Conservation (phyloP, 495 filamentous ascomycete genomes). For the Chaetomium fimeti region DNA sequence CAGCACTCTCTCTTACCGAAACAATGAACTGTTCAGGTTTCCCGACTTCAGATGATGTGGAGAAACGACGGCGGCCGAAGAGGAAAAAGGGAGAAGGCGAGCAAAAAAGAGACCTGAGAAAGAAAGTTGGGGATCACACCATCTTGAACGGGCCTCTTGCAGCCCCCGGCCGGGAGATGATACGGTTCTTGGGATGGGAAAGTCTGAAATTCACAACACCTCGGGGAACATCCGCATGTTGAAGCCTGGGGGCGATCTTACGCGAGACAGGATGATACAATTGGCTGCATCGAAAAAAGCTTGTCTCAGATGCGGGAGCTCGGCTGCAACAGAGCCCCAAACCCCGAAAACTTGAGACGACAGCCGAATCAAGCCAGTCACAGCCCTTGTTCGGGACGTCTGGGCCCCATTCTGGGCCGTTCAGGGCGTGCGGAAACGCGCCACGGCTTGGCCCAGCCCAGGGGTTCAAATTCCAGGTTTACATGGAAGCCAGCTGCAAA, state of each 20-base stretch:
- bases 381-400: conserved; percentile 1
- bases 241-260: conserved; percentile 24
- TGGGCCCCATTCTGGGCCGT: not conserved
- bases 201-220: too few species aligned
- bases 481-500: not conserved
- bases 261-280: conserved; percentile 10
- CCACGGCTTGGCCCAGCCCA: not conserved
- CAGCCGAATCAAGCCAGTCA: conserved; percentile 15
- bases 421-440: not conserved
- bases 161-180: conserved; percentile 8
- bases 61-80: not conserved
- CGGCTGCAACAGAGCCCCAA: conserved; percentile 22
- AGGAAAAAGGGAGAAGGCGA: conserved; percentile 12
- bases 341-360: conserved; percentile 36
- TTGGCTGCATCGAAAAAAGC: conserved; percentile 28
- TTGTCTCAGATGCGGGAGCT: conserved; percentile 24
- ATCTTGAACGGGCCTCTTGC: conserved; percentile 6
- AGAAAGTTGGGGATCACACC: conserved; percentile 8
- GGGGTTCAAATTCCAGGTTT: not conserved
- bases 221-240: too few species aligned
- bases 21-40: conserved; percentile 13
- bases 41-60: conserved; percentile 8
- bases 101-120: conserved; percentile 6
- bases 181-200: conserved; percentile 10
- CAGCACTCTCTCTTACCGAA: conserved; percentile 23